A percentile compares a stretch with the other conserved stretches of the same genome.
Conservation (phyloP, 371 early-diverging fungal species). For the Mortierella sp. region DNA sequence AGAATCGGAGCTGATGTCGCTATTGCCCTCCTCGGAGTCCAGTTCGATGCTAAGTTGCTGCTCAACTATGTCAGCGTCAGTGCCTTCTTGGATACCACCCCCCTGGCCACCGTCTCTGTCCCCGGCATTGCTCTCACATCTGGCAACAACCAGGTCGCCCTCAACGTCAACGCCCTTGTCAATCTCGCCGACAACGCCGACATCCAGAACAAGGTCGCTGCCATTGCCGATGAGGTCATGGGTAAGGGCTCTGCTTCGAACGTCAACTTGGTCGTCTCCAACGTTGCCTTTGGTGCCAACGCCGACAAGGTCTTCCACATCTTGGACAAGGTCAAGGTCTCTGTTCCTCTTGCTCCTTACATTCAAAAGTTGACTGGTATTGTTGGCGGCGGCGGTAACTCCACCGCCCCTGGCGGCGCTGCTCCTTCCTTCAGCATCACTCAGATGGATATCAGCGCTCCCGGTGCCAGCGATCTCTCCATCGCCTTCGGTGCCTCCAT, state of each 20-base stretch:
- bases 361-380: conserved; percentile 47
- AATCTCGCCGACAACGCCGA: conserved; percentile 36
- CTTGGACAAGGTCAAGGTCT: conserved; percentile 50
- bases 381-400: conserved; percentile 36
- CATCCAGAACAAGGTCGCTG: conserved; percentile 53
- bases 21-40: conserved; percentile 37
- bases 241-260: conserved; percentile 30
- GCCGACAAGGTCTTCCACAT: conserved; percentile 46
- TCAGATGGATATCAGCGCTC: conserved; percentile 47
- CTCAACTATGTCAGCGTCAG: conserved; percentile 55
- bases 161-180: conserved; percentile 37
- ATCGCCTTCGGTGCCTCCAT: conserved; percentile 45
- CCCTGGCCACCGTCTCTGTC: conserved; percentile 46
- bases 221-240: conserved; percentile 47
- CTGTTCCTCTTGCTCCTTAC: conserved; percentile 50
- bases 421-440: conserved; percentile 40
- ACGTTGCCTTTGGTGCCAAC: conserved; percentile 52
- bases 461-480: conserved; percentile 46
- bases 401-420: conserved; percentile 11
- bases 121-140: conserved; percentile 43
- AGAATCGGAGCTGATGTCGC: conserved; percentile 56
- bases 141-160: conserved; percentile 46
- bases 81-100: conserved; percentile 50
- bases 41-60: conserved; percentile 52
- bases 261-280: conserved; percentile 51